phyloP scores from a whole-genome alignment of 257 asterid genomes.

The Penstemon davidsonii region DNA sequence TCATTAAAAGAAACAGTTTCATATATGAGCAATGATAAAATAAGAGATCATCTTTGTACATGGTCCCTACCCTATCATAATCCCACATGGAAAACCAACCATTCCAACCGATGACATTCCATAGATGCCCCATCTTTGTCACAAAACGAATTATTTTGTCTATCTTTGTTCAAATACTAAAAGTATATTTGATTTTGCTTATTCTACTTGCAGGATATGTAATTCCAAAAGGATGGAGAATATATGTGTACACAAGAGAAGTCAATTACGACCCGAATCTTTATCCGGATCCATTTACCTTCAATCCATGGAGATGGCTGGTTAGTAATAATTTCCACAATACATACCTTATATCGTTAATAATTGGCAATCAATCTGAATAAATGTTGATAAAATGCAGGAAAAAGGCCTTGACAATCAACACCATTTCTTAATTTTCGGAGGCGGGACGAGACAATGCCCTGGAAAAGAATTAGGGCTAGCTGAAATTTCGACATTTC shows the following conservation, averaged over 20 bases:
- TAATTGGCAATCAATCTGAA: neutral
- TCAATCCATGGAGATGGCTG: constrained; percentile 99
- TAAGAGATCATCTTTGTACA: constrained; percentile 40
- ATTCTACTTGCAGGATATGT: constrained; percentile 59
- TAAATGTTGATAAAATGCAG: constrained; percentile 39
- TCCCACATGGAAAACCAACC: constrained; percentile 63
- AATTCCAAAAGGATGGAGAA: constrained; percentile 97
- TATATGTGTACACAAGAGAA: constrained; percentile 73
- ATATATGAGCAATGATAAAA: constrained; percentile 34
- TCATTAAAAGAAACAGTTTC: constrained; percentile 27
- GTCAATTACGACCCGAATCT: constrained; percentile 79
- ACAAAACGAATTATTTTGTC: constrained; percentile 47
- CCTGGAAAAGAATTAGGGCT: constrained; percentile 98
- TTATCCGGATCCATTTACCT: constrained; percentile 82
- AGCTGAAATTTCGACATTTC: constrained; percentile 94
- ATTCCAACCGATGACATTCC: constrained; percentile 53
- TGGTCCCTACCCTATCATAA: constrained; percentile 66
- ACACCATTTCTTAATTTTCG: constrained; percentile 75
- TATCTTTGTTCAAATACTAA: neutral
- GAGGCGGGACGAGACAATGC: constrained; percentile 96
- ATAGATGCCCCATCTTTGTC: constrained; percentile 48
- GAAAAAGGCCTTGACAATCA: constrained; percentile 70
- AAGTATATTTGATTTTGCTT: constrained; percentile 15
- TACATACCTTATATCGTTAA: neutral
- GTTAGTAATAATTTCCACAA: constrained; percentile 41